Evolutionary conservation across 768 basidiomycete species (phyloP).

Genomic region (Hygrophorus pudorinus): DNA sequence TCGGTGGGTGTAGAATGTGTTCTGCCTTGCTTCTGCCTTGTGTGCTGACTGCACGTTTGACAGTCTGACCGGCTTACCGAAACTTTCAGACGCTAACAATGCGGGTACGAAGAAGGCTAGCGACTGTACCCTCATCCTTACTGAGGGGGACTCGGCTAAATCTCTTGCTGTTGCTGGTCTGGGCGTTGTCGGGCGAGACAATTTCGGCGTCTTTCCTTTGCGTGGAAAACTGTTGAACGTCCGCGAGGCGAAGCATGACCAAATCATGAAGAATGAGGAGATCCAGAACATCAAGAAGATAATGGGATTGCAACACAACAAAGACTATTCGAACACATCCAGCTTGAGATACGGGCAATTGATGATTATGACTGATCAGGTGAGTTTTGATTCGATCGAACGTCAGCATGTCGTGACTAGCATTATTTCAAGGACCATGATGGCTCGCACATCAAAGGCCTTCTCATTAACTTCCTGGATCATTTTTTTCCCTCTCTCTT

Average conservation of each 20-base stretch:
- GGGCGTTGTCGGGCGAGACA: constrained; percentile 89
- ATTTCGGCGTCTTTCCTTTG: constrained; percentile 96
- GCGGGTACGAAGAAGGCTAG: constrained; percentile 77
- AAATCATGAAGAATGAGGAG: constrained; percentile 98
- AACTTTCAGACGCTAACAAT: constrained; percentile 95
- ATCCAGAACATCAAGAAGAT: constrained; percentile 98
- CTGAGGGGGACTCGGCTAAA: constrained; percentile 99
- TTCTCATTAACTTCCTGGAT: constrained; percentile 95
- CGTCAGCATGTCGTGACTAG: not conserved
- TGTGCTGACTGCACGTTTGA: not conserved
- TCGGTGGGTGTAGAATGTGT: constrained; percentile 35
- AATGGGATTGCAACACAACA: constrained; percentile 90
- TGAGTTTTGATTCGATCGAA: constrained; percentile 21
- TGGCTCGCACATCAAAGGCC: constrained; percentile 99
- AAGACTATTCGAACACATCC: constrained; percentile 61
- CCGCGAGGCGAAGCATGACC: constrained; percentile 90
- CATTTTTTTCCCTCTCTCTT: constrained; percentile 94
- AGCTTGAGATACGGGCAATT: constrained; percentile 85
- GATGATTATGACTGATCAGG: constrained; percentile 99
- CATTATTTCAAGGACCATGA: constrained; percentile 75
- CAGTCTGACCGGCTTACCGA: constrained; percentile 84
- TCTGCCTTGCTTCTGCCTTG: not conserved
- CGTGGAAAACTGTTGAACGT: constrained; percentile 97
- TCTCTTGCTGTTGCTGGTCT: constrained; percentile 92
- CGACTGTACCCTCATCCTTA: constrained; percentile 90